These are phyloP conservation scores for Geotrichum australiense DNA, from an alignment of 1,139 yeast species.

Conservation along the genomic window DNA sequence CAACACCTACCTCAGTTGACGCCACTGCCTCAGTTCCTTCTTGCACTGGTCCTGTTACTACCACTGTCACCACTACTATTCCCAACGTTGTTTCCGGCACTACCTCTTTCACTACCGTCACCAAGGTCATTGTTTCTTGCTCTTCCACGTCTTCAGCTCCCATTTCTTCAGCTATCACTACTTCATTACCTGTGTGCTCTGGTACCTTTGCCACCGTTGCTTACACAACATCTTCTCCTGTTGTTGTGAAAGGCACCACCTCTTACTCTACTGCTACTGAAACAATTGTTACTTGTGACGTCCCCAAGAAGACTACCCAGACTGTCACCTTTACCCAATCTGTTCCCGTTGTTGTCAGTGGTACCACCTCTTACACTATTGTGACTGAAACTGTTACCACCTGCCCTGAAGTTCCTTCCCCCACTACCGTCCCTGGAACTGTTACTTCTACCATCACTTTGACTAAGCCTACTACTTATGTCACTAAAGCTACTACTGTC, in stretches of 20 bases:
- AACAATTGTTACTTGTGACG: too few relatives aligned
- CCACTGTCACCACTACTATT: conserved; percentile 1
- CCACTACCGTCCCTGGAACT: conserved; percentile 11
- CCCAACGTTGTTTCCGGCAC: neutral
- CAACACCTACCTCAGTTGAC: neutral
- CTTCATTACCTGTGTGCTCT: too few relatives aligned
- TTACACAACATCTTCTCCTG: too few relatives aligned
- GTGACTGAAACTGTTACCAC: conserved; percentile 7
- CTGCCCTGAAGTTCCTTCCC: conserved; percentile 8
- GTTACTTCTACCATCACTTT: conserved; percentile 16
- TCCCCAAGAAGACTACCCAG: too few relatives aligned
- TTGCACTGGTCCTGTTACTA: conserved; percentile 3
- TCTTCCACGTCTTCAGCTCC: conserved; percentile 2
- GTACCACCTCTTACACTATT: conserved; percentile 8
- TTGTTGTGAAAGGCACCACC: too few relatives aligned
- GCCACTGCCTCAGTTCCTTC: neutral
- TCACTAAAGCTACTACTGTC: conserved; percentile 10
- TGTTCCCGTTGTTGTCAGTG: conserved; percentile 5
- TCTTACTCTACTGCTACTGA: too few relatives aligned
- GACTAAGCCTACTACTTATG: conserved; percentile 15
- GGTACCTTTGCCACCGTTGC: too few relatives aligned
- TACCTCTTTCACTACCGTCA: neutral
- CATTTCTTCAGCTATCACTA: too few relatives aligned
- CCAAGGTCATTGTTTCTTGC: neutral
- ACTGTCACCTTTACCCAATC: conserved; percentile 9